phyloP scores from a whole-genome alignment of 2,329 filamentous ascomycete genomes.

The Aspergillus viridinutans region DNA sequence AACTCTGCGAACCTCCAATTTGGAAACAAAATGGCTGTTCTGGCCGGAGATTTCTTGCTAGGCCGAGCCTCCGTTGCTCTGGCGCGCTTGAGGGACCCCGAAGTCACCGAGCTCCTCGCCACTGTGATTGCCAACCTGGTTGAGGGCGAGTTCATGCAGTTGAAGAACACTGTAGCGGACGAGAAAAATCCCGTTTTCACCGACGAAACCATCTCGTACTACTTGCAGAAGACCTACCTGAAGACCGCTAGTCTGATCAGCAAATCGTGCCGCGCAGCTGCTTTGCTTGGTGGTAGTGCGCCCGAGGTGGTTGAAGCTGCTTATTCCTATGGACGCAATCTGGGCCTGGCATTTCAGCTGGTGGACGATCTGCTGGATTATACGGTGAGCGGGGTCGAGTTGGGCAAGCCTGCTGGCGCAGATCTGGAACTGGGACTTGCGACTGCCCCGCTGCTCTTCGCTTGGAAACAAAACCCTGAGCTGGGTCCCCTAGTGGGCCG shows the following conservation, averaged over 20 bases:
- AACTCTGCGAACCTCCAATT: slow-evolving; percentile 92
- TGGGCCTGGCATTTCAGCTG: slow-evolving; percentile 92
- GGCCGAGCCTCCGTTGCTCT: slow-evolving; percentile 90
- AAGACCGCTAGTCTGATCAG: slow-evolving; percentile 95
- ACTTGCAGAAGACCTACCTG: slow-evolving; percentile 96
- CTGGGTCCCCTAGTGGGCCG: slow-evolving; percentile 84
- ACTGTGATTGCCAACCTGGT: slow-evolving; percentile 97
- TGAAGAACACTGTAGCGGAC: slow-evolving; percentile 90
- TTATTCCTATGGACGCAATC: slow-evolving; percentile 86
- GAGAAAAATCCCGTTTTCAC: slow-evolving; percentile 81
- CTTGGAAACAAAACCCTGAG: slow-evolving; percentile 85
- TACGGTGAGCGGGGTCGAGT: slow-evolving; percentile 74
- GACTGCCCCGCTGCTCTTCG: slow-evolving; percentile 89
- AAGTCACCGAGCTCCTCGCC: slow-evolving; percentile 89
- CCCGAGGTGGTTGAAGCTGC: slow-evolving; percentile 80
- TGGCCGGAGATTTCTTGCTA: slow-evolving; percentile 94
- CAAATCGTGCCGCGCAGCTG: slow-evolving; percentile 88
- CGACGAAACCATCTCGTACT: slow-evolving; percentile 86
- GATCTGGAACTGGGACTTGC: slow-evolving; percentile 90
- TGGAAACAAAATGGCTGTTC: slow-evolving; percentile 98
- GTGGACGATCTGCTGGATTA: slow-evolving; percentile 99
- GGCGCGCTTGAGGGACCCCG: slow-evolving; percentile 82
- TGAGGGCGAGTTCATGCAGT: slow-evolving; percentile 98
- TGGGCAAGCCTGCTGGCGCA: slow-evolving; percentile 92
- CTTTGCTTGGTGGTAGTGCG: slow-evolving; percentile 74